Percentiles rank a stretch among this genome's conserved stretches.
phyloP scores from a whole-genome alignment of 176 grass and related monocot species.

The Triticum aestivum region IWGSC_CS_RefSeq_v2.1 NC_057813.1:508864469-508864968 shows the following conservation, averaged over 20 bases:
- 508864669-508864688: not conserved
- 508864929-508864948: not conserved
- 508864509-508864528: constrained; percentile 80
- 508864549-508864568: constrained; percentile 3
- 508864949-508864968: not conserved
- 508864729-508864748: too few species aligned
- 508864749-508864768: too few species aligned
- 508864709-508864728: too few species aligned
- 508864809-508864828: not conserved
- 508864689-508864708: not conserved
- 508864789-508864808: too few species aligned
- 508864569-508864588: not conserved
- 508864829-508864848: not conserved
- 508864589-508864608: not conserved
- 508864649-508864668: not conserved
- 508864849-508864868: not conserved
- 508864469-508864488: constrained; percentile 97
- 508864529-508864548: constrained; percentile 10
- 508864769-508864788: too few species aligned
- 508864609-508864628: not conserved
- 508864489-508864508: constrained; percentile 94
- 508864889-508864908: not conserved
- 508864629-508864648: not conserved
- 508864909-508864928: not conserved
- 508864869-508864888: not conserved